These are phyloP conservation scores for Cladosporium colombiae DNA, from an alignment of 2,329 filamentous ascomycete species.

Conservation along the genomic window DNA sequence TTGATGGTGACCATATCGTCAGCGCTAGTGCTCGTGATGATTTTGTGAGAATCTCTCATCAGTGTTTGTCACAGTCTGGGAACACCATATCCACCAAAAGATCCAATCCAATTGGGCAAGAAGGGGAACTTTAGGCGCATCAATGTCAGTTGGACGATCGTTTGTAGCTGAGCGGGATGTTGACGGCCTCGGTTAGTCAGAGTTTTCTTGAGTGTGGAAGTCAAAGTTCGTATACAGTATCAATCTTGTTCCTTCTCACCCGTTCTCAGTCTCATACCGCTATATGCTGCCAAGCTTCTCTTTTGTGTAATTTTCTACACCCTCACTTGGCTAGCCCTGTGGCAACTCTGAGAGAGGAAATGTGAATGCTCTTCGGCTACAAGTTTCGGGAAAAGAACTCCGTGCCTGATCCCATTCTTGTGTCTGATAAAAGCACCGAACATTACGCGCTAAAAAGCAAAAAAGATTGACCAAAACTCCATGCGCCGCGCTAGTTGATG, in stretches of 20 bases:
- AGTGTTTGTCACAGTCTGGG: background rate
- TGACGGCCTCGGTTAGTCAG: background rate
- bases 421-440: background rate
- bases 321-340: background rate
- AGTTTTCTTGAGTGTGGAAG: background rate
- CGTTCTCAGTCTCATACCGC: background rate
- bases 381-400: background rate
- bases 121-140: background rate
- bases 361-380: background rate
- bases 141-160: background rate
- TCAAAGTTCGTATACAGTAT: background rate
- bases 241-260: background rate
- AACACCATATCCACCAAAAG: background rate
- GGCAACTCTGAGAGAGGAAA: background rate
- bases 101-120: background rate
- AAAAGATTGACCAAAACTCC: background rate
- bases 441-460: background rate
- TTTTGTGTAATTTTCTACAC: background rate
- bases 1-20: background rate
- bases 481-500: slow-evolving; percentile 15
- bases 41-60: background rate
- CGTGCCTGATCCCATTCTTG: background rate
- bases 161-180: background rate
- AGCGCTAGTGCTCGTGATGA: background rate
- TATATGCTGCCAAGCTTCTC: background rate